phyloP scores from a whole-genome alignment of 371 early-diverging fungal genomes.

The Haplosporangium sp. region DNA sequence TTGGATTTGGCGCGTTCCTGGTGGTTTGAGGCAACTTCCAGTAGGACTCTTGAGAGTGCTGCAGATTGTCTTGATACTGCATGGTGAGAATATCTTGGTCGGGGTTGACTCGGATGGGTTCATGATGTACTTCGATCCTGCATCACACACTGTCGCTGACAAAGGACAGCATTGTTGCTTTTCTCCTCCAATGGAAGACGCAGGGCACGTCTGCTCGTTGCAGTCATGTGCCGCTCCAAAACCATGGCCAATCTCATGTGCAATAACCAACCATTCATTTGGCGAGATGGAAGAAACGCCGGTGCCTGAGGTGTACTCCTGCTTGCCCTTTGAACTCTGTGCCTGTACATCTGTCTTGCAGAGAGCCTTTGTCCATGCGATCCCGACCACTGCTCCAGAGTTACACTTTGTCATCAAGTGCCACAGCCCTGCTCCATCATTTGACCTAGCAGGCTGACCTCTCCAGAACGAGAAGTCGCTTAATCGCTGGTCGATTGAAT shows the following conservation, averaged over 20 bases:
- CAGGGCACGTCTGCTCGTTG: constrained; percentile 60
- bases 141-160: constrained; percentile 76
- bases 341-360: constrained; percentile 67
- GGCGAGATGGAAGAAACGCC: constrained; percentile 88
- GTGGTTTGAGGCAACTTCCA: constrained; percentile 72
- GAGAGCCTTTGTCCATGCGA: constrained; percentile 91
- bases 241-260: constrained; percentile 95
- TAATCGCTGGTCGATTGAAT: constrained; percentile 82
- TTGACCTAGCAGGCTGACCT: constrained; percentile 61
- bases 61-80: constrained; percentile 82
- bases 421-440: constrained; percentile 91
- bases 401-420: constrained; percentile 93
- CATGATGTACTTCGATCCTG: constrained; percentile 81
- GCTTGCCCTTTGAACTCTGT: constrained; percentile 58
- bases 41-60: constrained; percentile 54
- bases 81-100: constrained; percentile 71
- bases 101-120: constrained; percentile 84
- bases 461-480: constrained; percentile 94
- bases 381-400: constrained; percentile 90
- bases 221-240: constrained; percentile 86
- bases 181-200: constrained; percentile 35
- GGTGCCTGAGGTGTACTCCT: constrained; percentile 75
- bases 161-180: constrained; percentile 75
- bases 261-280: constrained; percentile 93
- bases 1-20: constrained; percentile 40